These are phyloP conservation scores for Aureobasidium subglaciale DNA, from an alignment of 2,329 filamentous ascomycete species.

Conservation along the genomic window DNA sequence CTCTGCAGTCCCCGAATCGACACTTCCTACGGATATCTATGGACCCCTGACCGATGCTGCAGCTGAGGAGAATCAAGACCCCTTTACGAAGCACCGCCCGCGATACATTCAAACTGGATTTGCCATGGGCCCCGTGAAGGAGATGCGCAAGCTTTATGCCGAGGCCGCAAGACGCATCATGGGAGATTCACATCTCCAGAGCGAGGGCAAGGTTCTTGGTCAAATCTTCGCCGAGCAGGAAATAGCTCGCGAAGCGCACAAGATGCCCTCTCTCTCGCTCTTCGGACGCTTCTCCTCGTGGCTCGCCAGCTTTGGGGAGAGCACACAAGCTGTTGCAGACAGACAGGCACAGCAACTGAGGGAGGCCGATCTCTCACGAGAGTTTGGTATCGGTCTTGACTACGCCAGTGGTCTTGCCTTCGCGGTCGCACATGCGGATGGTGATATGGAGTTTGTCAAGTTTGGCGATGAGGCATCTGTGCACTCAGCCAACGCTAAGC, in stretches of 20 bases:
- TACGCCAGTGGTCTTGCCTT: slow-evolving; percentile 23
- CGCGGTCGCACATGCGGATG: slow-evolving; percentile 23
- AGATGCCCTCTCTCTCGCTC: background rate
- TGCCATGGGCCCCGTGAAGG: slow-evolving; percentile 22
- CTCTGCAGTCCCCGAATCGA: slow-evolving; percentile 45
- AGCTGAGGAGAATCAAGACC: slow-evolving; percentile 31
- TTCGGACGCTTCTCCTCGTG: background rate
- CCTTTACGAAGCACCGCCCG: slow-evolving; percentile 32
- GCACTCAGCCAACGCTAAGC: slow-evolving; percentile 15
- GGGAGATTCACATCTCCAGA: slow-evolving; percentile 23
- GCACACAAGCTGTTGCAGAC: background rate
- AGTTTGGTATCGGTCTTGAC: slow-evolving; percentile 28
- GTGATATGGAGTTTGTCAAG: slow-evolving; percentile 23
- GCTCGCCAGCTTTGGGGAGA: background rate
- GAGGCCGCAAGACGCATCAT: slow-evolving; percentile 28
- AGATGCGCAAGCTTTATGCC: slow-evolving; percentile 23
- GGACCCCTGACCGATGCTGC: slow-evolving; percentile 43
- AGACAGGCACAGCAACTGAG: slow-evolving; percentile 6
- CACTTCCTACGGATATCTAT: slow-evolving; percentile 43
- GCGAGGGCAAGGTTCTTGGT: slow-evolving; percentile 31
- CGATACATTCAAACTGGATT: slow-evolving; percentile 31
- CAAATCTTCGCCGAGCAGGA: slow-evolving; percentile 28
- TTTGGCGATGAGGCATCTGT: slow-evolving; percentile 19
- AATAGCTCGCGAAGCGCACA: slow-evolving; percentile 26
- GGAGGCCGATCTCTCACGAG: slow-evolving; percentile 27